Base-by-base conservation (phyloP, 2,329 filamentous ascomycete species). In the Colletotrichum musicola region DNA sequence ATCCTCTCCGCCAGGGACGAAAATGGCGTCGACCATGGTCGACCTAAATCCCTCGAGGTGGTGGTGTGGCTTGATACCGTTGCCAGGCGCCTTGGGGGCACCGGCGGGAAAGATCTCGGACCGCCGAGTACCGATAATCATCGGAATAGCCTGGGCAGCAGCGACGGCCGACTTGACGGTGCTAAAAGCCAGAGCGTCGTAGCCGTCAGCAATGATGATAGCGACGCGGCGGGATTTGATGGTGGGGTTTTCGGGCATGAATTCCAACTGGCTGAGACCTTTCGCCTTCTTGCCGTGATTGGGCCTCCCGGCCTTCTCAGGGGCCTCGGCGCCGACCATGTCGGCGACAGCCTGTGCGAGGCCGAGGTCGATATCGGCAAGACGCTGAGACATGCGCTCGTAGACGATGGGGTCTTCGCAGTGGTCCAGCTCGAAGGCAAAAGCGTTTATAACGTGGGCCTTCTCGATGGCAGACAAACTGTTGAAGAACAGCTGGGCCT, bases 401-500 rank as follows among this genome's bases (percentile, higher is more conserved):
- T 94, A 95, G 0, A 96, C 92, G 10, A 92, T 78, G 0, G 90
- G 88, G 49, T 96, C 93, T 22, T 95, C 92, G 76, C 93, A 96
- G 78, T 95, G 93, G 75, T 94, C 92, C 1, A 96, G 82, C 79
- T 93, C 92, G 74, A 93, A 94, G 3, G 83, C 83, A 12, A 93
- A 84, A 0, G 91, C 88, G 42, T 81, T 82, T 30, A 82, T 81
- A 16, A 92, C 79, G 75, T 93, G 91, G 13, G 75, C 74, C 79
- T 92, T 89, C 79, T 95, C 93, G 4, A 88, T 82, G 0, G 85
- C 80, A 0, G 88, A 88, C 72, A 95, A 79, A 16, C 91, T 94
- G 82, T 95, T 95, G 82, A 90, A 95, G 82, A 96, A 96, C 1
- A 95, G 83, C 76, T 95, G 92, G 0, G 93, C 92, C 77, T 96